Evolutionary conservation across 2,329 filamentous ascomycete species (phyloP).

Genomic region (Metarhizium anisopliae): DNA sequence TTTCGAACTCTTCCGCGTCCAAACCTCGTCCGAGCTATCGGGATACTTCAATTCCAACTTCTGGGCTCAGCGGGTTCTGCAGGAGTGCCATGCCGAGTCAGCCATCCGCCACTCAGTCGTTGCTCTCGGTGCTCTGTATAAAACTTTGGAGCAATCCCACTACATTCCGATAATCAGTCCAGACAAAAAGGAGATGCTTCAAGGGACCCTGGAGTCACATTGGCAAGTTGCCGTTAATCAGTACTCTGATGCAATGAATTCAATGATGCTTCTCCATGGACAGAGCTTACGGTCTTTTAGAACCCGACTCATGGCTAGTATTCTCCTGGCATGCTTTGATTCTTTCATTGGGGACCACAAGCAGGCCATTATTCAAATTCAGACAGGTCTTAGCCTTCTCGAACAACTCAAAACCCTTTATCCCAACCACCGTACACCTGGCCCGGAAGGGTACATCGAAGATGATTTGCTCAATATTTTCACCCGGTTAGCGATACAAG

Average conservation of each 20-base stretch:
- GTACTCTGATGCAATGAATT: conserved; percentile 47
- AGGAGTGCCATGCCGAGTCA: conserved; percentile 52
- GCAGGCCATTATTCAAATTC: conserved; percentile 53
- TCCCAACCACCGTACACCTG: conserved; percentile 5
- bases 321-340: conserved; percentile 60
- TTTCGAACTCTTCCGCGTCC: conserved; percentile 52
- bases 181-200: conserved; percentile 6
- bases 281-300: conserved; percentile 37
- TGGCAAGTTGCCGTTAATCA: conserved; percentile 52
- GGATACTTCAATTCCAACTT: conserved; percentile 60
- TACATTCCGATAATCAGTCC: conserved; percentile 28
- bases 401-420: conserved; percentile 33
- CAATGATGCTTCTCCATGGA: conserved; percentile 35
- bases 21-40: conserved; percentile 53
- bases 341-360: conserved; percentile 56
- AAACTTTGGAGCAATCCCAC: conserved; percentile 51
- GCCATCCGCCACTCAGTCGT: conserved; percentile 58
- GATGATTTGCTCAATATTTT: conserved; percentile 55
- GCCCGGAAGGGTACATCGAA: conserved; percentile 38
- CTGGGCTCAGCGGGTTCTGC: conserved; percentile 54
- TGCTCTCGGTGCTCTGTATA: conserved; percentile 58
- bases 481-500: conserved; percentile 53
- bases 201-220: conserved; percentile 36
- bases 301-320: conserved; percentile 53
- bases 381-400: conserved; percentile 45